Conservation (phyloP, 768 basidiomycete species). For the Ephemerocybe angulata region DNA sequence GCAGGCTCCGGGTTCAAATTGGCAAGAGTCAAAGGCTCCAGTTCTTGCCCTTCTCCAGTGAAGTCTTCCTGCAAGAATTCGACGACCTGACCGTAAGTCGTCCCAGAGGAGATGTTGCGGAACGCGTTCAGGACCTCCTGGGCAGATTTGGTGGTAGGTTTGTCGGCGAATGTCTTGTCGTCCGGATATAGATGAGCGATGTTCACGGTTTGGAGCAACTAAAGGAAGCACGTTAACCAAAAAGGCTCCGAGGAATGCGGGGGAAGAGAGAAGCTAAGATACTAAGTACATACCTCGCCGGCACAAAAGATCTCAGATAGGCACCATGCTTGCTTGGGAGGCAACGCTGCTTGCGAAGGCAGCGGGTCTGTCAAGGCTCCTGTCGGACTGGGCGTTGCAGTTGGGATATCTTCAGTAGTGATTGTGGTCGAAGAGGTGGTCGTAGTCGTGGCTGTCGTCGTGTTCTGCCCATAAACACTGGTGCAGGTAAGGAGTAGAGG, state of each 20-base stretch:
- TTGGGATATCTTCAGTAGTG: conserved; percentile 35
- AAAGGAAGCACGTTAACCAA: too few relatives aligned
- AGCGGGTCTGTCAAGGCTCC: conserved; percentile 47
- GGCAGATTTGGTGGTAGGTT: conserved; percentile 68
- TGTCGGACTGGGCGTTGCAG: conserved; percentile 63
- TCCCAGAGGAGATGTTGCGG: conserved; percentile 38
- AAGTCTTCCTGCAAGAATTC: conserved; percentile 75
- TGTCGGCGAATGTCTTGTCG: conserved; percentile 87
- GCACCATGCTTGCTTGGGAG: conserved; percentile 77
- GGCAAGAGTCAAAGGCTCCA: conserved; percentile 57
- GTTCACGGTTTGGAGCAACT: conserved; percentile 86
- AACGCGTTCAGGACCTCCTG: conserved; percentile 73
- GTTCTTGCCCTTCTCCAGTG: conserved; percentile 80
- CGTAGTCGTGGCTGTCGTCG: conserved; percentile 5
- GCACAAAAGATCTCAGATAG: conserved; percentile 74
- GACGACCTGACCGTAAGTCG: conserved; percentile 64
- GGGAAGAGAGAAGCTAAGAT: too few relatives aligned
- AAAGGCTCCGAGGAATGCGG: too few relatives aligned
- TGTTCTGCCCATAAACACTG: conserved; percentile 1
- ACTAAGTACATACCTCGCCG: conserved; percentile 55
- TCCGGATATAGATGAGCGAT: conserved; percentile 72
- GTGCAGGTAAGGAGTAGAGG: neutral
- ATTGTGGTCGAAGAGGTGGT: conserved; percentile 19
- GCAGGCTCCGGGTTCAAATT: conserved; percentile 61
- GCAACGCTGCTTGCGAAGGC: conserved; percentile 61